Base-by-base conservation (phyloP, 805 yeast species). In the Naumovozyma baii region DNA sequence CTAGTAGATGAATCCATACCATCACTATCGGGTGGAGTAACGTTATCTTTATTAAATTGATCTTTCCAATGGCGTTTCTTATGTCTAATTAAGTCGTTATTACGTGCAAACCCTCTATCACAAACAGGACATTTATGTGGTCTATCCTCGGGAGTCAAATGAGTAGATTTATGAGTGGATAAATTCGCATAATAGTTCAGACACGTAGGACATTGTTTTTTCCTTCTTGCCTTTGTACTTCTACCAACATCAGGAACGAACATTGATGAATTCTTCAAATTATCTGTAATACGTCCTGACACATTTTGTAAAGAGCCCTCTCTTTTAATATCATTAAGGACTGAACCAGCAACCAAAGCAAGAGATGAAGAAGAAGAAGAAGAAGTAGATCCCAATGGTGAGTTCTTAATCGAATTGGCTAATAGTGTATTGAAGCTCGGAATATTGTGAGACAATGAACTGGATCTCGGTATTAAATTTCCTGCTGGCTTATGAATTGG, bases 51-150 rank as follows among this genome's bases (percentile, higher is more conserved):
- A 8, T 12, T 36, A n/a, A 43, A 42, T 29, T 56, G 54, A 49
- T 81, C 90, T 49, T 82, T 81, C 71, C 87, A 74, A 59, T 87
- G 96, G 41, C 90, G 73, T 61, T 84, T 86, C 52, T 79, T 77
- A 59, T 87, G 96, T 45, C 96, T 71, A 46, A 80, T 74, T 48
- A 88, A 66, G 58, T 87, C 96, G 57, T 88, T 88, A 33, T 88
- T 80, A 43, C 96, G 70, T 13, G 94, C 84, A 63, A 87, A 87
- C 2, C 95, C 94, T 43, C 95, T 74, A 31, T 73, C 69, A 59
- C 96, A 87, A 26, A 78, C 73, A 32, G 74, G 68, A 62, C 96
- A 87, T 34, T 76, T 67, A 55, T 80, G 90, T 0, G 94, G 95
- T 43, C 94, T 70, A n/a, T 77, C 69, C 16, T 78, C 73, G 8